Conservation (phyloP, 2,329 filamentous ascomycete species). For the Allantophomopsis cytisporea region DNA sequence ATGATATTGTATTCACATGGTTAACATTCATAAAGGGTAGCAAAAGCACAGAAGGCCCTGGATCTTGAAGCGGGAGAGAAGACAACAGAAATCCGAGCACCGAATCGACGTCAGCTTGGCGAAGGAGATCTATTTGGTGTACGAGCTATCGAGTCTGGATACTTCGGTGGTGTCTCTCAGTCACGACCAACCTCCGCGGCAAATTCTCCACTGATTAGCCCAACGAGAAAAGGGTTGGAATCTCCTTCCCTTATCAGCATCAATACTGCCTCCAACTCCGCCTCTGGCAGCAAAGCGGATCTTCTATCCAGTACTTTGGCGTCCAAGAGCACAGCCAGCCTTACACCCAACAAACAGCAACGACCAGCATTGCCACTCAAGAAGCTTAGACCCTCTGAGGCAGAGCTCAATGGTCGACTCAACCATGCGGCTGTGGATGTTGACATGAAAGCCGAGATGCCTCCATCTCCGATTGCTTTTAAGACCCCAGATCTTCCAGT, state of each 20-base stretch:
- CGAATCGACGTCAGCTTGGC: slow-evolving; percentile 6
- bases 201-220: neutral
- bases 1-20: no score
- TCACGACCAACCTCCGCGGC: slow-evolving; percentile 8
- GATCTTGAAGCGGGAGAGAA: slow-evolving; percentile 7
- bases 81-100: slow-evolving; percentile 7
- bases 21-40: no score
- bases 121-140: slow-evolving; percentile 14
- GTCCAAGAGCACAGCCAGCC: neutral
- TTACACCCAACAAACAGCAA: neutral
- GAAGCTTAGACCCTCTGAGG: neutral
- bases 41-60: slow-evolving; percentile 5
- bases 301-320: neutral
- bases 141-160: slow-evolving; percentile 11
- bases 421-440: neutral
- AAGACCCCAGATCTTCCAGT: neutral
- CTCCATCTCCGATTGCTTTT: neutral
- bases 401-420: neutral
- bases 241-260: neutral
- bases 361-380: neutral
- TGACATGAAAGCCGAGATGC: neutral
- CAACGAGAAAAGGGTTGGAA: neutral
- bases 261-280: neutral
- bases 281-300: neutral
- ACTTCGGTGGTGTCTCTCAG: slow-evolving; percentile 12